Base-by-base conservation (phyloP, 192 early-diverging fungal genomes). In the Fimicolochytrium jonesii region DNA sequence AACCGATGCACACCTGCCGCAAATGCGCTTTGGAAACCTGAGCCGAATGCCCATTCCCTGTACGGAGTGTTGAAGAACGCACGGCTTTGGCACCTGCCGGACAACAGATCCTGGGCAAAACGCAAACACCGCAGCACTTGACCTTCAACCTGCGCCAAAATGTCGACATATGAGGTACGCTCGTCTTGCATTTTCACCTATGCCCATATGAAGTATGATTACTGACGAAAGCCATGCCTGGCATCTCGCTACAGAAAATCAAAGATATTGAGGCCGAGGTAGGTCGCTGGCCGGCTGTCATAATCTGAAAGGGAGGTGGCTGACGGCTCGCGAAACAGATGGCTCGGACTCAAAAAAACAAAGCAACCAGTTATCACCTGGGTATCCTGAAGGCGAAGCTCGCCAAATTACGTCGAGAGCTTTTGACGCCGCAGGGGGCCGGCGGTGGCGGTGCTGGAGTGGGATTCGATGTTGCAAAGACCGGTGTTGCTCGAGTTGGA, bases 401-500 rank as follows among this genome's bases (percentile, higher is more conserved):
- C 35, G 96, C 96, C 59, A 99, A 99, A 77, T 80, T 97, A 56
- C 78, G 88, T 65, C 87, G 93, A 74, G 93, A 99, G 81, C 85
- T 99, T 47, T 73, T 99, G 35, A 92, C 88, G 20, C 93, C 94
- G 2, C 64, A 84, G 1, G 82, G 86, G 50, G 85, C 88, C 48
- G 86, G 92, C 47, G 94, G 96, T 39, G 94, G 94, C 26, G 90
- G 88, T 29, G 64, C 80, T 31, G 96, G 94, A 53, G 90, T 93
- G 35, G 96, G 96, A 50, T 97, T 98, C 75, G 96, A 98, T 79
- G 95, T 96, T 7, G 94, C 93, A 13, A 95, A 96, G 59, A 98
- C 95, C 31, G 94, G 96, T 74, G 94, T 97, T n/a, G 94, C 93
- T 41, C 91, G 96, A 64, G 90, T 97, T 61, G 96, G 94, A 25